A percentile compares a stretch with the other conserved stretches of the same genome.
Evolutionary conservation across 2,329 filamentous ascomycete genomes (phyloP).

Genomic region (Fusarium albidum): DNA sequence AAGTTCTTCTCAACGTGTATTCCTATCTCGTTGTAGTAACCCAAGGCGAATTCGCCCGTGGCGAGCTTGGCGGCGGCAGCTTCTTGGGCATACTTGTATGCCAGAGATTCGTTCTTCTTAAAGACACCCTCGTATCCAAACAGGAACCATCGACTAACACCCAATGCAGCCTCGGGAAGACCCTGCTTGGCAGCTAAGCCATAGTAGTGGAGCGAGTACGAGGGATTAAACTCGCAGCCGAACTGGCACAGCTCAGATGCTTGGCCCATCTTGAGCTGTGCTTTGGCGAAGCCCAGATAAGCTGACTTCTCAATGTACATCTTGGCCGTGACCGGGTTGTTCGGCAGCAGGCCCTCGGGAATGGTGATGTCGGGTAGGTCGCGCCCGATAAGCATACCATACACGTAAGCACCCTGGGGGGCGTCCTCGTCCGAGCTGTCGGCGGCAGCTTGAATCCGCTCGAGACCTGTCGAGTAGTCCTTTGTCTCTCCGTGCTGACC

Average conservation of each 20-base stretch:
- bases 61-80: conserved; percentile 83
- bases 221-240: conserved; percentile 93
- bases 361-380: conserved; percentile 91
- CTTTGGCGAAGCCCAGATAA: conserved; percentile 94
- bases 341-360: conserved; percentile 73
- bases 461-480: conserved; percentile 79
- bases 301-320: conserved; percentile 96
- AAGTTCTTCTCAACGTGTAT: conserved; percentile 89
- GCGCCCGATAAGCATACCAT: conserved; percentile 91
- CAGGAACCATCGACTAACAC: conserved; percentile 98
- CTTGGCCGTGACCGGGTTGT: conserved; percentile 76
- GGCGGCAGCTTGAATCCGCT: conserved; percentile 84
- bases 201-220: conserved; percentile 94
- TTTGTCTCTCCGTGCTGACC: conserved; percentile 92
- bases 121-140: conserved; percentile 94
- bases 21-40: conserved; percentile 97
- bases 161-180: conserved; percentile 91
- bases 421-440: conserved; percentile 94
- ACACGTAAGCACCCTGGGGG: conserved; percentile 93
- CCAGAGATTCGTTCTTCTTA: conserved; percentile 93
- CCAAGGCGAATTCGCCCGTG: conserved; percentile 95
- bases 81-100: conserved; percentile 88
- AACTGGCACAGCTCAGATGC: conserved; percentile 95
- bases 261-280: conserved; percentile 96
- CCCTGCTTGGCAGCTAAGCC: conserved; percentile 91